Conservation (phyloP, 345 rosid species). For the Rhodamnia argentea region DNA sequence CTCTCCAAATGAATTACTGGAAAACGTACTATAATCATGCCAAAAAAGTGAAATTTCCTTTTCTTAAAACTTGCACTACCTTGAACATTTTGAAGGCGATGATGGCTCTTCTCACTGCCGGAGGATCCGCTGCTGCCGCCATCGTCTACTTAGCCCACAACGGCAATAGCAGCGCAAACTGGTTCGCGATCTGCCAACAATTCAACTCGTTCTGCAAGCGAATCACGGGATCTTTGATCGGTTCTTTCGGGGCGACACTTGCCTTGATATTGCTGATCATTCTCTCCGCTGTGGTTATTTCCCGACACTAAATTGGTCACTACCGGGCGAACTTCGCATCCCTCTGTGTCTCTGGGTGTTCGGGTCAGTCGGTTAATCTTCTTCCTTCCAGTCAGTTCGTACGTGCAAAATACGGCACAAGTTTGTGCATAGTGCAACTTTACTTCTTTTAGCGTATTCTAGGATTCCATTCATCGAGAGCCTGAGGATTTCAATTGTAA, state of each 20-base stretch:
- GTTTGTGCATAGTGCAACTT: not conserved
- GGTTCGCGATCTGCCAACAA: conserved; percentile 61
- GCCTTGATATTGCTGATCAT: conserved; percentile 31
- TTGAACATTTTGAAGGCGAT: conserved; percentile 14
- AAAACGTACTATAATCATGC: not conserved
- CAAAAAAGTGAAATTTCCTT: not conserved
- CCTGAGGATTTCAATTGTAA: not conserved
- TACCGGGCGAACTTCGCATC: not conserved
- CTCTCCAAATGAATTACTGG: not conserved
- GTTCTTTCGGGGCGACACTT: conserved; percentile 41
- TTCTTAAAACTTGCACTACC: not conserved
- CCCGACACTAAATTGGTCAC: conserved; percentile 6
- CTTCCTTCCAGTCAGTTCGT: not conserved
- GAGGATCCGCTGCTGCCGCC: conserved; percentile 43
- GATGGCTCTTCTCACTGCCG: conserved; percentile 30
- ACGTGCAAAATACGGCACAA: not conserved
- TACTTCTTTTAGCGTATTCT: not conserved
- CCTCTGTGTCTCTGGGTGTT: not conserved
- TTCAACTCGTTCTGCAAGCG: conserved; percentile 43
- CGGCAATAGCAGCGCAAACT: conserved; percentile 36
- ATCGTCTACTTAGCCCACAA: conserved; percentile 41
- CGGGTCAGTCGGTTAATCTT: not conserved
- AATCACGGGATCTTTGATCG: conserved; percentile 52
- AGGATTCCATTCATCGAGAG: not conserved
- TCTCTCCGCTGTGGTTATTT: conserved; percentile 31